Percentiles rank a stretch among this genome's conserved stretches.
phyloP scores from a whole-genome alignment of 1,284 basidiomycete species.

The Cutaneotrichosporon spelunceum region DNA sequence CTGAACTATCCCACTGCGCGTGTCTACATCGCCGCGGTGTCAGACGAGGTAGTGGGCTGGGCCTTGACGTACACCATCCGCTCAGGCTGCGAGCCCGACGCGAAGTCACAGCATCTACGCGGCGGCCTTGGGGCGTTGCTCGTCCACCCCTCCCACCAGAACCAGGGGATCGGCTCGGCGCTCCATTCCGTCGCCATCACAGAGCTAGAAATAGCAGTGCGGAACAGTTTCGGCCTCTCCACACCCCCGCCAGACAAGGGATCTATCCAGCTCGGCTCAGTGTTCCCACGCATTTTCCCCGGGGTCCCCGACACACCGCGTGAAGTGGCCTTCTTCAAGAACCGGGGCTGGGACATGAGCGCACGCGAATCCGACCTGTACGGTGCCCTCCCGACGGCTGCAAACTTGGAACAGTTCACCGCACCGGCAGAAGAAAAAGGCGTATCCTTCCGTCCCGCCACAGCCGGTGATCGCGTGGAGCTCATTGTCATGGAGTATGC shows the following conservation, averaged over 20 bases:
- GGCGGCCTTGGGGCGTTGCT: constrained; percentile 23
- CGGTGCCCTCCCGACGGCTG: constrained; percentile 6
- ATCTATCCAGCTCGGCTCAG: constrained; percentile 28
- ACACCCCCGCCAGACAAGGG: constrained; percentile 10
- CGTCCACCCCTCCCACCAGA: constrained; percentile 18
- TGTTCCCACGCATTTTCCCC: constrained; percentile 32
- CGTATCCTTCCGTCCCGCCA: constrained; percentile 21
- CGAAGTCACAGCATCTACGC: constrained; percentile 20
- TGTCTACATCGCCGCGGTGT: constrained; percentile 15
- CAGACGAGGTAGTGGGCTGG: constrained; percentile 14
- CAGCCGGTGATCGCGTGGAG: constrained; percentile 13
- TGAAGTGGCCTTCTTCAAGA: constrained; percentile 18
- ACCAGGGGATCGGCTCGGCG: constrained; percentile 22
- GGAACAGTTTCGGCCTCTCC: constrained; percentile 10
- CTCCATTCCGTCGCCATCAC: constrained; percentile 22
- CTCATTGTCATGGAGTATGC: constrained; percentile 23
- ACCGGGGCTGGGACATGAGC: constrained; percentile 22
- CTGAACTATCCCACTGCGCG: constrained; percentile 14
- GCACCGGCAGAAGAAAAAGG: constrained; percentile 15
- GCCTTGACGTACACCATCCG: constrained; percentile 24
- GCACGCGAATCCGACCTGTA: constrained; percentile 17
- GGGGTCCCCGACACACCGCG: constrained; percentile 24
- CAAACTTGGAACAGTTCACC: constrained; percentile 15
- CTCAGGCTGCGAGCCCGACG: constrained; percentile 6
- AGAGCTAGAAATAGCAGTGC: constrained; percentile 15